phyloP scores from a whole-genome alignment of 208 protist genomes.

The Leishmania turanica region DNA sequence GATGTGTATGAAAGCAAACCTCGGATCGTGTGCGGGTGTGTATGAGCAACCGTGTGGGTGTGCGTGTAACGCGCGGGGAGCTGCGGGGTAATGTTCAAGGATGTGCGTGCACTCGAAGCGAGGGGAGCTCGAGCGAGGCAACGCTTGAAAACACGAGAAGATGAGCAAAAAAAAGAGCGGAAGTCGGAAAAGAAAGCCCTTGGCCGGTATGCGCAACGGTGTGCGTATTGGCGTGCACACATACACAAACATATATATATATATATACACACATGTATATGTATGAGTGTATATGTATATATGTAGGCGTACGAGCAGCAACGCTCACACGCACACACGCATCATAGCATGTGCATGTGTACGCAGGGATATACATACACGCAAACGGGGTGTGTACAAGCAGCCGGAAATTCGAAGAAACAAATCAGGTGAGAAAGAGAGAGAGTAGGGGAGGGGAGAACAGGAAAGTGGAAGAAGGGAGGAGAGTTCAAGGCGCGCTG shows the following conservation, averaged over 20 bases:
- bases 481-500: background rate
- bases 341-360: background rate
- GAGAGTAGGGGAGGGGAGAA: background rate
- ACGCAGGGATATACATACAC: background rate
- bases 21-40: constrained; percentile 8
- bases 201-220: background rate
- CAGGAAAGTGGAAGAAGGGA: background rate
- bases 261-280: background rate
- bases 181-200: constrained; percentile 1
- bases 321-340: background rate
- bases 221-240: background rate
- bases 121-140: background rate
- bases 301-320: background rate
- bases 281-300: background rate
- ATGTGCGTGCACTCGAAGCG: background rate
- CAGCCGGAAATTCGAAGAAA: background rate
- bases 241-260: background rate
- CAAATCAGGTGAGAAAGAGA: background rate
- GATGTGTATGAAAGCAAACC: background rate
- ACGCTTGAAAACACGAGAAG: background rate
- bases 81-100: background rate
- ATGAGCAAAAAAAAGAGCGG: constrained; percentile 1
- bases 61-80: background rate
- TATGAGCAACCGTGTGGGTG: background rate
- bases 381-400: background rate